Evolutionary conservation across 2,329 filamentous ascomycete species (phyloP), one percentile per base, ranked within the genome.

Genomic region (Ophiostoma montium): DNA sequence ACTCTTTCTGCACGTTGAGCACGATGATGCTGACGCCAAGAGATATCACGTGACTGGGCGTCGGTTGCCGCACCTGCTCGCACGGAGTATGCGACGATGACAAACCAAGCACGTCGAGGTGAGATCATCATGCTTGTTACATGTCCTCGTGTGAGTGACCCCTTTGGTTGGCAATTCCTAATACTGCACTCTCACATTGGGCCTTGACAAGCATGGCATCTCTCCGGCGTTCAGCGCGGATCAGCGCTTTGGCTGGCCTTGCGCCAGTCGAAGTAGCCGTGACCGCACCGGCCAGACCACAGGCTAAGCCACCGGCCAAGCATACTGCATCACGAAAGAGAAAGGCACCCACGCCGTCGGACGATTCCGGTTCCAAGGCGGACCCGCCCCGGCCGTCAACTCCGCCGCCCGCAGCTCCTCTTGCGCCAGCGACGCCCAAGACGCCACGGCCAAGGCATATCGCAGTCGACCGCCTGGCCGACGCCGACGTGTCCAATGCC

Each of bases 401-500:
- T 2, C 63, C 9, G 52, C 58, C 35, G 60, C 61, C 59, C 61
- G 62, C 35, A 61, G 65, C 39, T 56, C 63, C 9, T 56, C 53
- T 30, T 46, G 54, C 33, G 46, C 53, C 51, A 4, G 45, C 47
- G 19, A 54, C 46, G 41, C 50, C 47, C 16, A 51, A 12, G 39
- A 71, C 67, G 49, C 66, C 68, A 41, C 66, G 60, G 52, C 66
- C 68, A 45, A 66, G 60, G 31, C 62, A 67, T 19, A 61, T 63
- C 13, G 64, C 64, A 2, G 64, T 74, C 33, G 63, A 69, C 47
- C 74, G 81, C 21, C 72, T 82, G 2, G 81, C 79, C 13, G 70
- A 80, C 54, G 78, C 82, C 0, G 74, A 74, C 55, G 65, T 68
- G 13, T 84, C 82, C 39, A 86, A 87, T 60, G 84, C 82, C 1